Evolutionary conservation across 2,329 filamentous ascomycete species (phyloP).

Genomic region (Epicoccum nigrum): DNA sequence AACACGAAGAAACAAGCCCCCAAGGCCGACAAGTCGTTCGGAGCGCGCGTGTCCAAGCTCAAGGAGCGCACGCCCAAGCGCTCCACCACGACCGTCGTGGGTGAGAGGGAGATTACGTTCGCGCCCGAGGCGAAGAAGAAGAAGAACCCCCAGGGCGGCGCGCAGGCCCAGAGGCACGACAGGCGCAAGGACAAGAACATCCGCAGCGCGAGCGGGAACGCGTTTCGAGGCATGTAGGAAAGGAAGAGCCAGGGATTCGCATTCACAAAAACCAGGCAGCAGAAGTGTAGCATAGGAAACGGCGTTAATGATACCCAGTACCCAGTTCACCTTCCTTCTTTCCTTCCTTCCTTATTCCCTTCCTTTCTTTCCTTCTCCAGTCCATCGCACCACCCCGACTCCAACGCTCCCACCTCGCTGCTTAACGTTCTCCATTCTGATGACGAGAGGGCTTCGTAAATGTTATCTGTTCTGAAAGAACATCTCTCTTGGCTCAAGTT

Average conservation of each 20-base stretch:
- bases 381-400: no score
- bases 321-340: no score
- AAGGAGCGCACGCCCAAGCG: conserved; percentile 33
- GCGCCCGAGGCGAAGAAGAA: conserved; percentile 64
- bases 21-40: conserved; percentile 62
- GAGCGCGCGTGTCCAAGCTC: conserved; percentile 56
- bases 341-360: background rate
- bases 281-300: no score
- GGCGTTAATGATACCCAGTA: conserved; percentile 2
- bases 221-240: conserved; percentile 68
- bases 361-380: background rate
- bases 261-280: no score
- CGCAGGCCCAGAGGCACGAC: conserved; percentile 37
- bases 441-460: no score
- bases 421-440: no score
- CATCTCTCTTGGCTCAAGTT: no score
- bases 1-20: conserved; percentile 45
- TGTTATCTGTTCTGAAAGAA: no score
- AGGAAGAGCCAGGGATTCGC: no score
- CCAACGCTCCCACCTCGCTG: no score
- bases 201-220: conserved; percentile 77
- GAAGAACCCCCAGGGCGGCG: conserved; percentile 36
- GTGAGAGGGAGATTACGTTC: conserved; percentile 73
- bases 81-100: conserved; percentile 48
- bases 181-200: conserved; percentile 59